Evolutionary conservation across 495 filamentous ascomycete genomes (phyloP).

Genomic region (Xylaria intraflava): DNA sequence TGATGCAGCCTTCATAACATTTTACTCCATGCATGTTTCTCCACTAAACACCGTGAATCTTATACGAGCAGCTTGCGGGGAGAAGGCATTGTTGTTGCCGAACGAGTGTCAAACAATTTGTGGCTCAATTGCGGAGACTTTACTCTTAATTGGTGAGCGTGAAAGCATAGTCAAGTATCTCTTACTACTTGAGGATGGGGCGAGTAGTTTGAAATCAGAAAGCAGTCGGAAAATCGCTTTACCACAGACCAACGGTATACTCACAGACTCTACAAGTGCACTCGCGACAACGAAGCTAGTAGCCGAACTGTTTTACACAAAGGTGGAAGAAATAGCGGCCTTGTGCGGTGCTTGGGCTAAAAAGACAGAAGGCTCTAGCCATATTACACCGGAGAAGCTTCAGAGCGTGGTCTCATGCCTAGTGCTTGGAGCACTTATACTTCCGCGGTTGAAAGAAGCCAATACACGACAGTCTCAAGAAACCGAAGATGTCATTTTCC

Average conservation of each 20-base stretch:
- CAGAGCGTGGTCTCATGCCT: constrained; percentile 42
- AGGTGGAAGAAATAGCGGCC: constrained; percentile 36
- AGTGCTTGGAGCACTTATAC: constrained; percentile 34
- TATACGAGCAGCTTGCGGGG: constrained; percentile 38
- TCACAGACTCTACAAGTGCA: constrained; percentile 31
- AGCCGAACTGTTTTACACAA: constrained; percentile 43
- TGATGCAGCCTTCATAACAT: constrained; percentile 33
- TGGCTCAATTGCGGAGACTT: constrained; percentile 28
- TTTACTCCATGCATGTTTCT: constrained; percentile 34
- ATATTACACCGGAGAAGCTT: constrained; percentile 40
- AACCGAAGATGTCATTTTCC: constrained; percentile 30
- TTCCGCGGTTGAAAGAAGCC: constrained; percentile 35
- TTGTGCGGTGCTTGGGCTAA: constrained; percentile 40
- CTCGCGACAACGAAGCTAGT: constrained; percentile 40
- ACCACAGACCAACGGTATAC: constrained; percentile 8
- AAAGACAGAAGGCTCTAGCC: constrained; percentile 31
- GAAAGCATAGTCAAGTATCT: constrained; percentile 34
- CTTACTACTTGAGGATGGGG: constrained; percentile 28
- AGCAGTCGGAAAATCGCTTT: not conserved
- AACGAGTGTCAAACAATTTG: constrained; percentile 26
- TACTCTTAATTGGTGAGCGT: constrained; percentile 16
- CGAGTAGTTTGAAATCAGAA: not conserved
- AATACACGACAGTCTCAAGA: constrained; percentile 36
- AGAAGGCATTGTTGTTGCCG: constrained; percentile 19
- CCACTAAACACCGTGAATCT: constrained; percentile 41